Evolutionary conservation across 2,329 filamentous ascomycete species (phyloP).

Genomic region (Drechslera avenae): DNA sequence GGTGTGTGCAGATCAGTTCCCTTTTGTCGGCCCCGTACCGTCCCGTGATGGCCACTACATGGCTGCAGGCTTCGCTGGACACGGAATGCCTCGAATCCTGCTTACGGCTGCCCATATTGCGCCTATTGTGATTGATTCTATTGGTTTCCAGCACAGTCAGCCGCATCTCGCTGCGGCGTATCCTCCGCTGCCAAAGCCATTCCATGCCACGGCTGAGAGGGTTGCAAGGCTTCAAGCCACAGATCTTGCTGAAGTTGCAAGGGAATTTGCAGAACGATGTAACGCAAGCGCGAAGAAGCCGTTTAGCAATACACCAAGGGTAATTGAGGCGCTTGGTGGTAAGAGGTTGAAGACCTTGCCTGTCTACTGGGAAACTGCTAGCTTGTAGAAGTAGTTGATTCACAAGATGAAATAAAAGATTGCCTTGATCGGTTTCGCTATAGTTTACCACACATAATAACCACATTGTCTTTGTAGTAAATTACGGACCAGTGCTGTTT

Average conservation of each 20-base stretch:
- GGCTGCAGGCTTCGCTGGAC: conserved; percentile 13
- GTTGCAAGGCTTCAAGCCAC: conserved; percentile 13
- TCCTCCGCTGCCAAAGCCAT: conserved; percentile 13
- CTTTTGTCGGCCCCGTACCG: conserved; percentile 14
- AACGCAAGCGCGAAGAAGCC: conserved; percentile 12
- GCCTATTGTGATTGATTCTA: conserved; percentile 12
- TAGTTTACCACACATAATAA: no score
- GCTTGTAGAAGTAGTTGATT: not conserved
- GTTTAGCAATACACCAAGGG: conserved; percentile 11
- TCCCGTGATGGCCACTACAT: conserved; percentile 10
- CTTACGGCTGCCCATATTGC: conserved; percentile 12
- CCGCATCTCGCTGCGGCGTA: conserved; percentile 8
- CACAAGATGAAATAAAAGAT: no score
- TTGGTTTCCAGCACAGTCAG: conserved; percentile 8
- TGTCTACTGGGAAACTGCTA: not conserved
- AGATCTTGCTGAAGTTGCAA: not conserved
- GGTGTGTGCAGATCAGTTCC: conserved; percentile 11
- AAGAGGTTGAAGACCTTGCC: not conserved
- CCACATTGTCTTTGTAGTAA: no score
- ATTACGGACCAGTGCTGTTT: no score
- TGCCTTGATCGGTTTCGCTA: no score
- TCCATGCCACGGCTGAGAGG: conserved; percentile 8
- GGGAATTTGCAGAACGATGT: conserved; percentile 1
- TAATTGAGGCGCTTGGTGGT: not conserved
- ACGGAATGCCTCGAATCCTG: conserved; percentile 17